These are phyloP conservation scores for Scheffersomyces coipomensis DNA, from an alignment of 805 yeast genomes.

Conservation along the genomic window DNA sequence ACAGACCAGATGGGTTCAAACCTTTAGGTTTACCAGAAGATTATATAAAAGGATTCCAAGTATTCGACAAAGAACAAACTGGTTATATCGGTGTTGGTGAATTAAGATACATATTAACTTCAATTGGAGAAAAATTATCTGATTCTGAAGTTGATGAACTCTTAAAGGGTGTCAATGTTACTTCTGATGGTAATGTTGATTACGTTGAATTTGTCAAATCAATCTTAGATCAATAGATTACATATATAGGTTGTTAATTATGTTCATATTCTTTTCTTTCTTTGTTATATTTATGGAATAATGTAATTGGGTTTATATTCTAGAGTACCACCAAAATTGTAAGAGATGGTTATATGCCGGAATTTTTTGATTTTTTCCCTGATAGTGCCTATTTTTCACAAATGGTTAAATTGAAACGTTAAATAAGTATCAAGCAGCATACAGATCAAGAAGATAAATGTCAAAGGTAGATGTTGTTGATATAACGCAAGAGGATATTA, in stretches of 20 bases:
- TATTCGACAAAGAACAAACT: slow-evolving; percentile 91
- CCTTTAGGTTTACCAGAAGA: slow-evolving; percentile 87
- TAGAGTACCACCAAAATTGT: no score
- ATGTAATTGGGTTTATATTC: neutral
- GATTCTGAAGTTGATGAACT: slow-evolving; percentile 94
- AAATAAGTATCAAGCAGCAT: no score
- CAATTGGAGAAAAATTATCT: slow-evolving; percentile 90
- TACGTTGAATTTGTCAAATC: slow-evolving; percentile 93
- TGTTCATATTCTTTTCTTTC: neutral
- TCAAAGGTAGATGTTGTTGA: neutral
- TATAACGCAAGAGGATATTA: slow-evolving; percentile 2
- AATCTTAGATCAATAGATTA: slow-evolving; percentile 74
- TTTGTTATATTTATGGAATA: neutral
- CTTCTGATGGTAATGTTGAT: slow-evolving; percentile 92
- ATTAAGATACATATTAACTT: slow-evolving; percentile 88
- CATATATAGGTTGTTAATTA: neutral
- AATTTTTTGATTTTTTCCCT: no score
- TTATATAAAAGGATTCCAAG: slow-evolving; percentile 90
- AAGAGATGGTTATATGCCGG: no score
- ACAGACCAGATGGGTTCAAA: slow-evolving; percentile 86
- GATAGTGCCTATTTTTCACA: no score
- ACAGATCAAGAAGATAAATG: no score
- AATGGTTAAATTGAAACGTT: no score
- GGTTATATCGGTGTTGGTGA: slow-evolving; percentile 98
- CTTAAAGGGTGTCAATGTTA: slow-evolving; percentile 90